Evolutionary conservation across 345 rosid genomes (phyloP), one percentile per base, ranked within the genome.

Genomic region (Brassica rapa): DNA sequence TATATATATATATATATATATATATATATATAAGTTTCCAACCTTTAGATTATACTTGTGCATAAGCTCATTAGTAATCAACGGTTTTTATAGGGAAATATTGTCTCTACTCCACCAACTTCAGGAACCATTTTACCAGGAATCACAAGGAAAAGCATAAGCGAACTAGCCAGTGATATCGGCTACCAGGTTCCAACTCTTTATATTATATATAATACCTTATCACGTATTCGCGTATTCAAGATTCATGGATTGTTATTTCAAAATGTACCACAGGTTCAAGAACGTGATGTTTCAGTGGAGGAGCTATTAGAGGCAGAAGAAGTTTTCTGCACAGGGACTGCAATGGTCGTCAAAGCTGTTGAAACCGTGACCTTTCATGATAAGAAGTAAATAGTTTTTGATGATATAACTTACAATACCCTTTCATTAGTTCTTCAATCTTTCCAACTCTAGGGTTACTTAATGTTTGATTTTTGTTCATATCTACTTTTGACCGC

Each of bases 81-180:
- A 12, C 39, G 15, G 12, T 49, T 12, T 61, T 71, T 30, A 21
- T 56, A 95, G 99, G 90, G 78, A 60, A 88, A 88, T 19, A 79
- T 81, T 69, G 88, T 95, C 70, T 88, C 86, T 15, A 95, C 98
- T 63, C 99, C 97, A 41, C 88, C 86, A 62, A 85, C 89, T 66
- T 86, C 87, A 72, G 99, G 97, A 72, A 93, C 96, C 12, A 91
- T 93, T 75, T 84, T 93, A 57, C 96, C 96, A 2, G 99, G 99
- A 77, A 85, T 95, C 83, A 95, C 96, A 1, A 82, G 98, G 77
- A 93, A 90, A 86, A 93, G 96, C 72, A 86, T 93, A 71, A 88
- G 84, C 71, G 96, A 93, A 77, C 91, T 95, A 85, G 93, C 96
- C 74, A 83, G 83, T 66, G 88, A 86, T 77, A 77, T 87, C 81